Conservation (phyloP, 73 alveolate species). For the Tetrahymena thermophila region DNA sequence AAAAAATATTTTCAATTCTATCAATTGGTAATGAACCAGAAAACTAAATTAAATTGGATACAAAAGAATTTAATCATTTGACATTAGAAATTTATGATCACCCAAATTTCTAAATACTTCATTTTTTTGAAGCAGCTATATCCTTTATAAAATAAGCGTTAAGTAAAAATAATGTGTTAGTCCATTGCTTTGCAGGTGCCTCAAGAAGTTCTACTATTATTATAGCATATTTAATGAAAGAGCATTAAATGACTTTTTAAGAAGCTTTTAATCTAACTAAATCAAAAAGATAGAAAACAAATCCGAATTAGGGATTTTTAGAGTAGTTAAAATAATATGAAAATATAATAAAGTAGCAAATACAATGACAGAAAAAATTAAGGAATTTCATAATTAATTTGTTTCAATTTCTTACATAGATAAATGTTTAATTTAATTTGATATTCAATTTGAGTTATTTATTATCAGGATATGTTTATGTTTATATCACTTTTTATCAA, state of each 20-base stretch:
- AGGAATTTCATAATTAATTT: not conserved
- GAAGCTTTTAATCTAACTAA: constrained; percentile 42
- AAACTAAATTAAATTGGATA: not conserved
- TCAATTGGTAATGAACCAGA: not conserved
- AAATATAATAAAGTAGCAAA: not conserved
- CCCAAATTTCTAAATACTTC: not conserved
- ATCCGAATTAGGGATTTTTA: constrained; percentile 43
- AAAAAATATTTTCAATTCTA: not conserved
- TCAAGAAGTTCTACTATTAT: constrained; percentile 54
- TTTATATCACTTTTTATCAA: too few species aligned
- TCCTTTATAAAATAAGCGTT: not conserved
- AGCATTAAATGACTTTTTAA: constrained; percentile 21
- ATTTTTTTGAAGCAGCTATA: not conserved
- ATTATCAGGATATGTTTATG: too few species aligned
- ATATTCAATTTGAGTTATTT: too few species aligned
- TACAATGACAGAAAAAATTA: not conserved
- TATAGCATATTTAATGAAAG: constrained; percentile 52
- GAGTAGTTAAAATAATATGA: constrained; percentile 43
- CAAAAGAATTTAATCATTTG: not conserved
- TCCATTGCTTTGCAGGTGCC: constrained; percentile 56
- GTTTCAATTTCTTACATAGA: too few species aligned
- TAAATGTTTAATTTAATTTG: too few species aligned
- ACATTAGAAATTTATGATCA: not conserved
- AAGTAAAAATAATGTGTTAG: constrained; percentile 17
- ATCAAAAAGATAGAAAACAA: constrained; percentile 31